Evolutionary conservation across 1,139 yeast species (phyloP).

Genomic region (Taphrina flavorubra): DNA sequence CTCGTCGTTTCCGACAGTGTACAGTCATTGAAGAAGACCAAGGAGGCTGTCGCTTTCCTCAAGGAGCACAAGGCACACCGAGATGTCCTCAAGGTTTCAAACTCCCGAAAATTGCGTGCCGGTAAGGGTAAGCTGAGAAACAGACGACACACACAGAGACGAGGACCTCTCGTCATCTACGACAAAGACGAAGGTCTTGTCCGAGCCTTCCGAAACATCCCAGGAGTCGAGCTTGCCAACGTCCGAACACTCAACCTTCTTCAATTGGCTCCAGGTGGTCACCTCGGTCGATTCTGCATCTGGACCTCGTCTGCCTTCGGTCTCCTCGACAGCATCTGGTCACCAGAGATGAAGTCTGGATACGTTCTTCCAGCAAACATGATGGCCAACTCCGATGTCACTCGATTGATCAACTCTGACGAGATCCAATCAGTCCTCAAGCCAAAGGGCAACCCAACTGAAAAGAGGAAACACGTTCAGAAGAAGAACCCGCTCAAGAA

Average conservation of each 20-base stretch:
- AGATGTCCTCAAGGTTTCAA: slow-evolving; percentile 97
- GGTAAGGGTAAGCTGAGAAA: slow-evolving; percentile 99
- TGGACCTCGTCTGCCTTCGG: slow-evolving; percentile 99
- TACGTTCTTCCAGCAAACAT: slow-evolving; percentile 94
- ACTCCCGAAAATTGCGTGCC: slow-evolving; percentile 98
- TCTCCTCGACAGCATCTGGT: slow-evolving; percentile 96
- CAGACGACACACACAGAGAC: slow-evolving; percentile 99
- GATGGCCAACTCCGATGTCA: slow-evolving; percentile 91
- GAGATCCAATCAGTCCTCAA: slow-evolving; percentile 97
- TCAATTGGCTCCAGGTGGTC: slow-evolving; percentile 99
- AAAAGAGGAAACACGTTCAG: slow-evolving; percentile 92
- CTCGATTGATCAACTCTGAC: slow-evolving; percentile 98
- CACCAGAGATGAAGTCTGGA: slow-evolving; percentile 81
- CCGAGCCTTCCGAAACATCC: slow-evolving; percentile 99
- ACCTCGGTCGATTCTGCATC: slow-evolving; percentile 98
- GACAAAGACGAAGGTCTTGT: slow-evolving; percentile 91
- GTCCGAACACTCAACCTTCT: slow-evolving; percentile 93
- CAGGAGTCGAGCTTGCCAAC: slow-evolving; percentile 98
- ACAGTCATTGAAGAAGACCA: slow-evolving; percentile 94
- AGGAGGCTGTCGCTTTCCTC: slow-evolving; percentile 97
- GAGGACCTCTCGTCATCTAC: slow-evolving; percentile 99
- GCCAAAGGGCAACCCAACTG: slow-evolving; percentile 94
- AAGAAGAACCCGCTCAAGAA: slow-evolving; percentile 99
- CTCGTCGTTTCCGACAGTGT: slow-evolving; percentile 93
- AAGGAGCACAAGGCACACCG: slow-evolving; percentile 99